Percentiles rank a stretch among this genome's conserved stretches.
Evolutionary conservation across 495 filamentous ascomycete genomes (phyloP).

Genomic region (Staphylotrichum tortipilum): DNA sequence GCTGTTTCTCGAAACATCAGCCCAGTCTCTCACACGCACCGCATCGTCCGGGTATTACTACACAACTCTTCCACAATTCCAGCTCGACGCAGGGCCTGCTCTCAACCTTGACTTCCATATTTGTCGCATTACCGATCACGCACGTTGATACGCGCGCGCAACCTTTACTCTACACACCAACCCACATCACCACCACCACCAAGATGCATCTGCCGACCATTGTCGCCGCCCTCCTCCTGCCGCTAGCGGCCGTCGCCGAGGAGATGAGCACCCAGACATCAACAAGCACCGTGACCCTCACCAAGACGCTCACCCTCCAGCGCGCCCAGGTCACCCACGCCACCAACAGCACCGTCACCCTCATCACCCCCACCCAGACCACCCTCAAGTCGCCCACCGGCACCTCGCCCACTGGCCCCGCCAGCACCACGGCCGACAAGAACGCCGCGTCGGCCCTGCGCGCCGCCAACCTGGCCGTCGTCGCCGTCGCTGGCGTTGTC

Average conservation of each 20-base stretch:
- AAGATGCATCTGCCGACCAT: conserved; percentile 26
- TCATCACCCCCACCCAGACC: conserved; percentile 11
- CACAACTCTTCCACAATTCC: no score
- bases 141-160: neutral
- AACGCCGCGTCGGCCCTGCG: conserved; percentile 28
- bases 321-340: conserved; percentile 20
- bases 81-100: no score
- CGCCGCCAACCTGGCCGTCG: conserved; percentile 31
- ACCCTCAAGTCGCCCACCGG: conserved; percentile 17
- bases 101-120: no score
- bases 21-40: no score
- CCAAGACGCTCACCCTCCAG: conserved; percentile 43
- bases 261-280: conserved; percentile 30
- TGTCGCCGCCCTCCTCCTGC: conserved; percentile 35
- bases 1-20: no score
- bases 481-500: conserved; percentile 37
- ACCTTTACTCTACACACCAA: neutral
- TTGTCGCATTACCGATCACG: no score
- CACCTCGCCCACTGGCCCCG: conserved; percentile 7
- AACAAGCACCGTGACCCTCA: conserved; percentile 44
- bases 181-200: no score
- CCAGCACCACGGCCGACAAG: conserved; percentile 17
- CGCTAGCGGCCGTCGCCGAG: conserved; percentile 32
- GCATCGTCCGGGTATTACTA: no score
- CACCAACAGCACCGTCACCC: conserved; percentile 17